Conservation (phyloP, 768 basidiomycete genomes). For the Suillus paluster region DNA sequence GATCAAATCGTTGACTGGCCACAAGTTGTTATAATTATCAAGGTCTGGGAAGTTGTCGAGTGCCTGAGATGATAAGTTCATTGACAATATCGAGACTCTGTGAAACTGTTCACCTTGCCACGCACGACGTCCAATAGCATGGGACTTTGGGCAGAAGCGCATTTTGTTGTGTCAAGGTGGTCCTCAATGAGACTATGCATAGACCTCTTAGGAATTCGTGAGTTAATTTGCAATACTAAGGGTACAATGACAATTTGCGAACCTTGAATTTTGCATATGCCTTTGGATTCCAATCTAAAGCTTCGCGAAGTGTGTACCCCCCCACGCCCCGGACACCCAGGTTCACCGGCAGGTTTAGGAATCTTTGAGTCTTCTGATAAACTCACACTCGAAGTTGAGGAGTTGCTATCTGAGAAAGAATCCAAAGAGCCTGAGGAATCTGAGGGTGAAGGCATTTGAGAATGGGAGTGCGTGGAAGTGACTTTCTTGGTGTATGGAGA, state of each 20-base stretch:
- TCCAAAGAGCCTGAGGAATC: background rate
- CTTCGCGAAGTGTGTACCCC: slow-evolving; percentile 29
- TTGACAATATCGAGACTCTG: background rate
- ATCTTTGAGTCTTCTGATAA: slow-evolving; percentile 21
- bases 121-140: background rate
- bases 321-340: slow-evolving; percentile 24
- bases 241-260: background rate
- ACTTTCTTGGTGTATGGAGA: background rate
- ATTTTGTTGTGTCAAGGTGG: slow-evolving; percentile 13
- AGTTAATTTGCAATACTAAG: background rate
- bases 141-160: slow-evolving; percentile 13
- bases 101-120: background rate
- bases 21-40: slow-evolving; percentile 11
- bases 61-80: slow-evolving; percentile 1
- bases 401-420: background rate
- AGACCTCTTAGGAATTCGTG: background rate
- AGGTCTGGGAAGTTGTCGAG: slow-evolving; percentile 12
- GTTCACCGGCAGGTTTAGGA: slow-evolving; percentile 29
- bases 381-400: background rate
- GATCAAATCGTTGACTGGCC: slow-evolving; percentile 14
- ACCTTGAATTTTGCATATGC: slow-evolving; percentile 27
- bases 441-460: background rate
- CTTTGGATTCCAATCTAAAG: slow-evolving; percentile 23
- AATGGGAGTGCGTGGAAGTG: background rate
- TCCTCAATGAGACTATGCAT: slow-evolving; percentile 8